phyloP scores from a whole-genome alignment of 1,139 yeast genomes.

The Candida glucosophila region DNA sequence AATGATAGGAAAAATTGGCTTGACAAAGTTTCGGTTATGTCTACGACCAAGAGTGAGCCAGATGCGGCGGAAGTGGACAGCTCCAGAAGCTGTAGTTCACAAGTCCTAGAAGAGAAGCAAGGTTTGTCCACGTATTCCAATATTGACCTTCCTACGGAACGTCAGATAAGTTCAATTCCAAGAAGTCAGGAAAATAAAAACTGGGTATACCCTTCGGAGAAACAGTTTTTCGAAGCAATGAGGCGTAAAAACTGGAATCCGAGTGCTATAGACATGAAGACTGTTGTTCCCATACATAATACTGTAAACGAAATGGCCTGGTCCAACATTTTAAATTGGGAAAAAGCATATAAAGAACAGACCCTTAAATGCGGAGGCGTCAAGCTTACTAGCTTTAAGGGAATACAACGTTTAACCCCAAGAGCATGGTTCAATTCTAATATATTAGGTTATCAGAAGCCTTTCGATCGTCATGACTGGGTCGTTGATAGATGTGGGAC shows the following conservation, averaged over 20 bases:
- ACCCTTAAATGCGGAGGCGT: conserved; percentile 68
- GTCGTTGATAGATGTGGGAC: conserved; percentile 79
- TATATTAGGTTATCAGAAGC: conserved; percentile 59
- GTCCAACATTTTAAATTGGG: conserved; percentile 83
- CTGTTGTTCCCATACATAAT: conserved; percentile 91
- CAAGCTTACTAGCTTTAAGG: conserved; percentile 76
- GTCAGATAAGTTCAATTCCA: conserved; percentile 82
- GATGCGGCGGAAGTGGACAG: conserved; percentile 34
- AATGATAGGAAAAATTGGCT: conserved; percentile 52
- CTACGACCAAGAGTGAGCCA: conserved; percentile 13
- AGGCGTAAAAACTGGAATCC: conserved; percentile 85
- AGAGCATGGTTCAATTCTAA: conserved; percentile 69
- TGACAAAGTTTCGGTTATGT: conserved; percentile 25
- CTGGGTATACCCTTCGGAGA: conserved; percentile 95
- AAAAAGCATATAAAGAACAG: conserved; percentile 49
- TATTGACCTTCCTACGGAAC: conserved; percentile 47
- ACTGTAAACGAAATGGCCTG: conserved; percentile 91
- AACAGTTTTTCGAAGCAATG: conserved; percentile 94
- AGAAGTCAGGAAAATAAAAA: conserved; percentile 55
- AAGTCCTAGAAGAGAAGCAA: conserved; percentile 14
- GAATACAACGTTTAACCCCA: conserved; percentile 82
- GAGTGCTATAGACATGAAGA: conserved; percentile 69
- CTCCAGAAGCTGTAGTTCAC: conserved; percentile 39
- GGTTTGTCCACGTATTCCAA: conserved; percentile 18
- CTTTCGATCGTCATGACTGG: conserved; percentile 98